Evolutionary conservation across 176 grass and related monocot genomes (phyloP), one percentile per base, ranked within the genome.

Genomic region (Elymus sibiricus): DNA sequence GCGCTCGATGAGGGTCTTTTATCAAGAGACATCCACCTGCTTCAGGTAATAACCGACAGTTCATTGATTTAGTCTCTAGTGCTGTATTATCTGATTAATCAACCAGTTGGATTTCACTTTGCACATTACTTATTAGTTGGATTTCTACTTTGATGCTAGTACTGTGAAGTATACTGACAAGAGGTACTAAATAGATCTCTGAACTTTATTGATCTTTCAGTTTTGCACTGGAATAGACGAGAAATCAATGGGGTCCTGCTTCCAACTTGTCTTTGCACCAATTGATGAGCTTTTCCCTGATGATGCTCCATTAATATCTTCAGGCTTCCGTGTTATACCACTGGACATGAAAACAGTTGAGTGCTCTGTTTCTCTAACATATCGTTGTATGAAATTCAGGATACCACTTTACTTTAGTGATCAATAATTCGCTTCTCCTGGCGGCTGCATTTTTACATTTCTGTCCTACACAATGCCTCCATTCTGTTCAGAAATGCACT

Each of bases 241-340:
- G 68, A 97, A 99, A 91, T 91, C 94, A 19, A 76, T 94, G 87
- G 97, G 97, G 79, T 95, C 94, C 22, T 97, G 97, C 83, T 93
- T 93, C 74, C 97, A 99, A 70, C 97, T 99, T 96, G 94, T 99
- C 53, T 99, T 97, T 90, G 92, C 97, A 61, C 92, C 92, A 78
- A 94, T 99, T 12, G 92, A 99, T 78, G 97, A 99, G 69, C 92
- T 90, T 85, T 99, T 99, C 81, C 94, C 97, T 70, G 97, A 99
- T 51, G 97, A 99, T 86, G 92, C 94, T 85, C 94, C 94, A 0
- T 83, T 99, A 42, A 67, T 99, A 65, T 92, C 97, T 65, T 99
- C 97, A 79, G 97, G 97, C 31, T 99, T 99, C 32, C 90, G 94
- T 76, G 94, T 97, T 74, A 97, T 99, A 74, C 97, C 94, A 1